Evolutionary conservation across 352 stramenopile genomes (phyloP), one percentile per base, ranked within the genome.

Genomic region (Elongisporangium undulatum): DNA sequence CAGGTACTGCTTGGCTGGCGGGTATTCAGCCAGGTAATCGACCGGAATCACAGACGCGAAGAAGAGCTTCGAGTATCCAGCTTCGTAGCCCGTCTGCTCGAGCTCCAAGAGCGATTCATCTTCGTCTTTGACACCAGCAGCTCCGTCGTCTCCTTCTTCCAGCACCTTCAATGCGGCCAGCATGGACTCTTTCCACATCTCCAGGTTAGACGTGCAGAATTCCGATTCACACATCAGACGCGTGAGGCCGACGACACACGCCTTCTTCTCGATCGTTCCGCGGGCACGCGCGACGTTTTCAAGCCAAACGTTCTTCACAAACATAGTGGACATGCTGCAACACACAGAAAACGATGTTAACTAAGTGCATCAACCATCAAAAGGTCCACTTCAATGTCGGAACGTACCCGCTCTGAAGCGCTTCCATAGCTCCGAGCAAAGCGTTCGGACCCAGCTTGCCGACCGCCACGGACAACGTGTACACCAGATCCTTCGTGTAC

Each of bases 11-110:
- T 79, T 80, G 48, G 77, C 61, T 6, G 67, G 55, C 0, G 74
- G 66, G 63, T 97, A 87, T 53, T 97, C 85, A 16, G 77, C 62
- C 58, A 98, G 87, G 24, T 87, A 81, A 71, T 99, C 95, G 53
- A 92, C 78, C 0, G 78, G 64, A 39, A 87, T 79, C 38, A 91
- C 79, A 0, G 82, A 90, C 10, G 94, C 95, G 72, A 98, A 98
- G 61, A 96, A 92, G 17, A 99, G 71, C 59, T 95, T 93, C 15
- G 94, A 97, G 72, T 95, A 98, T 9, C 90, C 90, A 38, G 94
- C 87, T 82, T 98, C 94, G 63, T 98, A 99, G 22, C 89, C 84
- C 3, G 87, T 90, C 59, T 93, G 71, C 56, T 93, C 79, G 39
- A 93, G 63, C 24, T 91, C 87, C 20, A 90, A 68, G 50, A 93